A percentile compares a stretch with the other conserved stretches of the same genome.
These are phyloP conservation scores for Schrenkiella parvula DNA, from an alignment of 345 rosid genomes.

Conservation along the genomic window DNA sequence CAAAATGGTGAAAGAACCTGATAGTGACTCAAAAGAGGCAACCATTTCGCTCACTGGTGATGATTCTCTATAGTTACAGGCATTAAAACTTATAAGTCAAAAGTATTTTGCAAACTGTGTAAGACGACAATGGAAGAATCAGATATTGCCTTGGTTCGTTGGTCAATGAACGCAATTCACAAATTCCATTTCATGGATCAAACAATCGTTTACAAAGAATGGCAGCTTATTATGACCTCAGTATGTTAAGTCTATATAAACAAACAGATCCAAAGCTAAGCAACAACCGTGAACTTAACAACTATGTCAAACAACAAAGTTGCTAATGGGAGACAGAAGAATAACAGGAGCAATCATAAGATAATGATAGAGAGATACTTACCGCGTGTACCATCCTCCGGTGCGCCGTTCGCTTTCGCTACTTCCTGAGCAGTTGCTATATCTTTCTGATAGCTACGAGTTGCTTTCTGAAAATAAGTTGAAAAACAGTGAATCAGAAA, in stretches of 20 bases:
- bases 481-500: not conserved
- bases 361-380: conserved; percentile 24
- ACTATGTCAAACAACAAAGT: not conserved
- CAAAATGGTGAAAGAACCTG: conserved; percentile 28
- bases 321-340: not conserved
- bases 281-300: not conserved
- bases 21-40: conserved; percentile 24
- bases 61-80: conserved; percentile 21
- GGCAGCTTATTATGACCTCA: not conserved
- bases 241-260: not conserved
- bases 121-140: not conserved
- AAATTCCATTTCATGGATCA: not conserved
- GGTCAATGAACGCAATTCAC: not conserved
- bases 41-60: conserved; percentile 18
- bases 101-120: conserved; percentile 18
- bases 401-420: conserved; percentile 52
- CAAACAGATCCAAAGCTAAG: conserved; percentile 13
- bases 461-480: conserved; percentile 67
- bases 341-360: not conserved
- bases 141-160: not conserved
- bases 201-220: not conserved
- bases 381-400: conserved; percentile 53
- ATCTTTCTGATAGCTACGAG: conserved; percentile 91
- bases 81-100: conserved; percentile 22
- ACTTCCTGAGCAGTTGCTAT: conserved; percentile 56